Conservation (phyloP, 176 grass and related monocot genomes). For the Avena atlantica region DNA sequence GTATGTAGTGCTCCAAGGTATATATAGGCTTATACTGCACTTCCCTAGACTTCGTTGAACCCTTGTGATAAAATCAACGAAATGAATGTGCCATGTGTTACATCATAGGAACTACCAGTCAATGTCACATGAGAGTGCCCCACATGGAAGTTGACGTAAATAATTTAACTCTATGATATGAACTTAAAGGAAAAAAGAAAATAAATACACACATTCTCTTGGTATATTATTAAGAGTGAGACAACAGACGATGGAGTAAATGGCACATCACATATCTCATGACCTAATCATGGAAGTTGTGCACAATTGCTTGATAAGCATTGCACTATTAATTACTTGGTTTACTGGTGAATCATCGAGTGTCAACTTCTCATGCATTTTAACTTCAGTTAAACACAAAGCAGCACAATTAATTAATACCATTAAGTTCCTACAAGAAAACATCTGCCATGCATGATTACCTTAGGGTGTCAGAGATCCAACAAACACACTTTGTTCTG, state of each 20-base stretch:
- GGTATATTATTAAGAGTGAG: background rate
- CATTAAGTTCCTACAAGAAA: background rate
- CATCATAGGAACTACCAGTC: background rate
- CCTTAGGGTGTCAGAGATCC: background rate
- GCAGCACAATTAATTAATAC: background rate
- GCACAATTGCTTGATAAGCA: background rate
- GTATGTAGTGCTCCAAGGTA: background rate
- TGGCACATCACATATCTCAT: slow-evolving; percentile 7
- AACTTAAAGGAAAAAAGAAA: slow-evolving; percentile 4
- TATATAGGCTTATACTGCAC: slow-evolving; percentile 25
- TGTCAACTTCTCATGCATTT: background rate
- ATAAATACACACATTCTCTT: background rate
- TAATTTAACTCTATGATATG: background rate
- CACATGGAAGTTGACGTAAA: background rate
- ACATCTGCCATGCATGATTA: background rate
- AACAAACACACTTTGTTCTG: background rate
- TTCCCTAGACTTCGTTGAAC: background rate
- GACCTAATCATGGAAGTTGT: slow-evolving; percentile 1
- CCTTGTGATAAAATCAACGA: background rate
- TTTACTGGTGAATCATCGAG: background rate
- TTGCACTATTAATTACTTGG: background rate
- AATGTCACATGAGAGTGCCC: background rate
- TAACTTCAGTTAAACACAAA: background rate
- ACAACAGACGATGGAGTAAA: background rate
- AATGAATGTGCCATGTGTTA: background rate